Evolutionary conservation across 73 alveolate genomes (phyloP).

Genomic region (Paramecium tetraurelia): DNA sequence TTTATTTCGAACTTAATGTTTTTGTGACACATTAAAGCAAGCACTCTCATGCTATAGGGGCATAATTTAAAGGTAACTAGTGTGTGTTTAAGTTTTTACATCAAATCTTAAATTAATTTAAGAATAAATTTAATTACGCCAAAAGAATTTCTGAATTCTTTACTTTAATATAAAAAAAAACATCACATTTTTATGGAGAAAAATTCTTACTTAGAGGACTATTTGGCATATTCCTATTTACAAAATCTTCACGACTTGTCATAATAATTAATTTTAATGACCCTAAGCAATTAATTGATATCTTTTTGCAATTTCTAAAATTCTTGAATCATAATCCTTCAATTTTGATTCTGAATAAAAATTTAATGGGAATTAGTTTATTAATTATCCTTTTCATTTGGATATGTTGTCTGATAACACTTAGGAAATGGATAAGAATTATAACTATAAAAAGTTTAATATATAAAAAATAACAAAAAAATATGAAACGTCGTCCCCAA

Average conservation of each 20-base stretch:
- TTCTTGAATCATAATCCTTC: not conserved
- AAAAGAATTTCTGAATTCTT: not conserved
- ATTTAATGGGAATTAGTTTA: not conserved
- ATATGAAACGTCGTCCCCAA: conserved; percentile 32
- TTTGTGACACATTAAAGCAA: conserved; percentile 3
- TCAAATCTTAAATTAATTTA: not conserved
- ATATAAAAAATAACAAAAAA: conserved; percentile 58
- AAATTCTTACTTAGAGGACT: not conserved
- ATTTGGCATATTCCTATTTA: not conserved
- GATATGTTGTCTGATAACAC: not conserved
- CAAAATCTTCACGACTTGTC: not conserved
- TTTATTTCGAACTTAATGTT: not conserved
- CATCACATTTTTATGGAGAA: not conserved
- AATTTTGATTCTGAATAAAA: not conserved
- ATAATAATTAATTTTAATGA: too few relatives aligned
- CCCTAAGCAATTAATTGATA: not conserved
- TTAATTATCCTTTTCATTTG: not conserved
- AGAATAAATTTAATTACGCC: not conserved
- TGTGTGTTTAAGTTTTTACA: not conserved
- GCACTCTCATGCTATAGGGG: conserved; percentile 8
- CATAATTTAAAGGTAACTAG: conserved; percentile 9
- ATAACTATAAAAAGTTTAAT: not conserved
- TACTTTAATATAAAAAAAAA: not conserved
- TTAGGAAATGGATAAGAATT: not conserved
- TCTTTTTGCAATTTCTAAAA: not conserved